Evolutionary conservation across 78 protist species (phyloP), one percentile per base, ranked within the genome.

Genomic region (Speleostelium caveatum): DNA sequence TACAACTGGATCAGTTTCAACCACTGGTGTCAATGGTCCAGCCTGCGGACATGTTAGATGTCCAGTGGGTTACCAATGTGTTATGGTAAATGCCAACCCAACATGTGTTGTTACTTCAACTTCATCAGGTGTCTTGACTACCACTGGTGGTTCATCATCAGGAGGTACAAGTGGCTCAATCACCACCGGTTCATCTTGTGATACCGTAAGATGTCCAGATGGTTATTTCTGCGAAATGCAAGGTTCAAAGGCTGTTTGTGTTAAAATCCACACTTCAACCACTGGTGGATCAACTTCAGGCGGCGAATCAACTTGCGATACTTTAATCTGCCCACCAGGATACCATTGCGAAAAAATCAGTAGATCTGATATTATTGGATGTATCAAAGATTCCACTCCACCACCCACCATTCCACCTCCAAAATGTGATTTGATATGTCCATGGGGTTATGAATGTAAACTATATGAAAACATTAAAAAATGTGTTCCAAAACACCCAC

Each of bases 241-340:
- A 65, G 53, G 51, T 65, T 30, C 33, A 22, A 19, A 41, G 6
- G 53, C 75, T 33, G 61, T 42, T 28, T 69, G 75, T 16, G 75
- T 42, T n/a, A 8, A 69, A 45, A 69, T 38, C 60, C n/a, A 38
- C 55, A 65, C 73, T 51, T 24, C 73, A 26, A 35, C 75, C 75
- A 69, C 41, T 59, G 26, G 26, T 16, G n/a, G 35, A 28, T 14
- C 12, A 38, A 22, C 42, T 55, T 17, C 30, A 30, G 16, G 28
- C 28, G 12, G 28, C 17, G n/a, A n/a, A n/a, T n/a, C n/a, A n/a
- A n/a, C n/a, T n/a, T n/a, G n/a, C n/a, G n/a, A n/a, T n/a, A n/a
- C n/a, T n/a, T n/a, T n/a, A n/a, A n/a, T n/a, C n/a, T n/a, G n/a
- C n/a, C n/a, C n/a, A n/a, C n/a, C n/a, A n/a, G n/a, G n/a, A n/a